These are phyloP conservation scores for Penicillium occitanis DNA, from an alignment of 2,329 filamentous ascomycete species.

Conservation along the genomic window DNA sequence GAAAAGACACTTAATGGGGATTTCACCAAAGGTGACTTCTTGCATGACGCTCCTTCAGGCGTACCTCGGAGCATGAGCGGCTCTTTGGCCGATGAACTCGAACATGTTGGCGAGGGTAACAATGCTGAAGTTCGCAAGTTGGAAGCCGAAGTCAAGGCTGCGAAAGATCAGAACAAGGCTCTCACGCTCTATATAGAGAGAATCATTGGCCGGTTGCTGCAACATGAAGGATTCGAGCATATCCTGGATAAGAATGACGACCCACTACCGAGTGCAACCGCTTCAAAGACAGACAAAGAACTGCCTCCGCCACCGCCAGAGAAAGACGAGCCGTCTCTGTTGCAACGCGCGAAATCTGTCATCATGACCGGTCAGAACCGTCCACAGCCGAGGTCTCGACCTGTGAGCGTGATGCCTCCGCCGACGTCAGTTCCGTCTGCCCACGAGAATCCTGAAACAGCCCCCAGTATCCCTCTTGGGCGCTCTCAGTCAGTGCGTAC, in stretches of 20 bases:
- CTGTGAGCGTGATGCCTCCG: constrained; percentile 46
- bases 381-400: constrained; percentile 47
- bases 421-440: constrained; percentile 37
- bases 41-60: constrained; percentile 55
- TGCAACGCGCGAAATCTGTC: constrained; percentile 62
- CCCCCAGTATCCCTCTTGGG: constrained; percentile 49
- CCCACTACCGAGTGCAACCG: constrained; percentile 32
- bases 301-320: constrained; percentile 69
- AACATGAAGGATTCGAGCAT: constrained; percentile 92
- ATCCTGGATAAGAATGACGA: constrained; percentile 78
- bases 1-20: constrained; percentile 96
- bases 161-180: constrained; percentile 95
- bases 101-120: constrained; percentile 62
- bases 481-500: constrained; percentile 43
- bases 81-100: constrained; percentile 84
- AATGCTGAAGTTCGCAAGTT: constrained; percentile 63
- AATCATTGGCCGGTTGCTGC: constrained; percentile 91
- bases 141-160: constrained; percentile 73
- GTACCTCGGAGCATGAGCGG: constrained; percentile 49
- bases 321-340: constrained; percentile 53
- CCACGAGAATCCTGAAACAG: constrained; percentile 50
- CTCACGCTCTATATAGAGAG: constrained; percentile 98
- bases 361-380: constrained; percentile 46
- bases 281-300: constrained; percentile 71
- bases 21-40: constrained; percentile 78